phyloP scores from a whole-genome alignment of 2,329 filamentous ascomycete genomes.

The Chrysoporthe austroafricana region DNA sequence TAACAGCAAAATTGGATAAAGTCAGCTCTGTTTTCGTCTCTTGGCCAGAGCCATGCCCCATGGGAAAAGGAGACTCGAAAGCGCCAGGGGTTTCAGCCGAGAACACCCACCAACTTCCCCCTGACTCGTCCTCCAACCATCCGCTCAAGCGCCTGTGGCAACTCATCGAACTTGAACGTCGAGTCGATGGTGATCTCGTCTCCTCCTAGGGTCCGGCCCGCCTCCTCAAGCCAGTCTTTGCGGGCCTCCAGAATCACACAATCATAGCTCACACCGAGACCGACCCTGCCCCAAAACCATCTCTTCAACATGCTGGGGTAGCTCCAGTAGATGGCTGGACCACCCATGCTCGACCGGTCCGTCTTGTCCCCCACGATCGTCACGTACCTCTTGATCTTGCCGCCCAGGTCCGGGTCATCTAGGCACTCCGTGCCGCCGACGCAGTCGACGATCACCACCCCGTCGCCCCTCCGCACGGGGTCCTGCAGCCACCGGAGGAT shows the following conservation, averaged over 20 bases:
- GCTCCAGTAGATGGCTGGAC: constrained; percentile 13
- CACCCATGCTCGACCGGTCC: constrained; percentile 13
- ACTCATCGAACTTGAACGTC: constrained; percentile 11
- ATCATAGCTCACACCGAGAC: constrained; percentile 5
- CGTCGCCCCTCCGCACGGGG: not conserved
- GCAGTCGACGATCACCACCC: constrained; percentile 15
- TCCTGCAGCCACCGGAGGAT: not conserved
- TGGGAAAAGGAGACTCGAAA: no score
- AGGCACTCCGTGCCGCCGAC: constrained; percentile 17
- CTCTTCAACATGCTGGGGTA: constrained; percentile 8
- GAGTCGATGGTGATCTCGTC: constrained; percentile 11
- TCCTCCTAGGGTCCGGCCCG: not conserved
- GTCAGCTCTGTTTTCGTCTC: no score
- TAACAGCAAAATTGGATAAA: no score
- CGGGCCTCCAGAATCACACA: constrained; percentile 15
- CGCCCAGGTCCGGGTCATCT: constrained; percentile 2
- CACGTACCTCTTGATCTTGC: constrained; percentile 10
- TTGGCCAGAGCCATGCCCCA: no score
- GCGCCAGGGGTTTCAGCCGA: not conserved
- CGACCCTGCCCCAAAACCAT: constrained; percentile 3
- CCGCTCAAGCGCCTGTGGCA: constrained; percentile 14
- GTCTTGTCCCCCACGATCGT: constrained; percentile 19
- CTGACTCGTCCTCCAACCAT: constrained; percentile 13
- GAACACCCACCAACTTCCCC: constrained; percentile 2
- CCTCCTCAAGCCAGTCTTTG: constrained; percentile 17